Evolutionary conservation across 2,329 filamentous ascomycete genomes (phyloP).

Genomic region (Calonectria ilicicola): DNA sequence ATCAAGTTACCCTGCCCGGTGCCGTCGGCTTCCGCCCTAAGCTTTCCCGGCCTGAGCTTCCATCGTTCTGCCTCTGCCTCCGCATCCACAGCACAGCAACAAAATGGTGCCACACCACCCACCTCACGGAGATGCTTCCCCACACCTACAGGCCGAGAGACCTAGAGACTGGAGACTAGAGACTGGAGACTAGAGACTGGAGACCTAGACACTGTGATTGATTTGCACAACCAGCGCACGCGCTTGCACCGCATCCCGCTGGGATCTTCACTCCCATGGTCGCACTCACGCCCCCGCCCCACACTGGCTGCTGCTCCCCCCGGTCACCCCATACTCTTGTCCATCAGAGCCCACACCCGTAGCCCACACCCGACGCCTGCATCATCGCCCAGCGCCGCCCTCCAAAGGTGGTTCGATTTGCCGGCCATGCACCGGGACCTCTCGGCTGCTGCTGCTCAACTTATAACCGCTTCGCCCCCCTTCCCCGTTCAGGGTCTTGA

Average conservation of each 20-base stretch:
- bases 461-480: slow-evolving; percentile 23
- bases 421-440: slow-evolving; percentile 18
- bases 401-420: slow-evolving; percentile 26
- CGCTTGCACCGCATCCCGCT: slow-evolving; percentile 6
- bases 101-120: background rate
- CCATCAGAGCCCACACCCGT: background rate
- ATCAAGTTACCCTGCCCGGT: slow-evolving; percentile 8
- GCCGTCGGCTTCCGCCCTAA: background rate
- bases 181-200: background rate
- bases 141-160: too few species aligned
- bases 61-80: background rate
- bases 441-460: slow-evolving; percentile 21
- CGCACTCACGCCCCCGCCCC: slow-evolving; percentile 21
- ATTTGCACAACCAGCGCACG: background rate
- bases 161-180: too few species aligned
- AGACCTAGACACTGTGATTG: background rate
- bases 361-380: background rate
- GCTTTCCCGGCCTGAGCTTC: background rate
- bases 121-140: background rate
- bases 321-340: background rate
- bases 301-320: background rate
- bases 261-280: background rate
- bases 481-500: background rate
- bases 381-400: slow-evolving; percentile 19
- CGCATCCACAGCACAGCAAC: background rate